A percentile compares a stretch with the other conserved stretches of the same genome.
Conservation (phyloP, 1,284 basidiomycete genomes). For the Apiotrichum veenhuisii region DNA sequence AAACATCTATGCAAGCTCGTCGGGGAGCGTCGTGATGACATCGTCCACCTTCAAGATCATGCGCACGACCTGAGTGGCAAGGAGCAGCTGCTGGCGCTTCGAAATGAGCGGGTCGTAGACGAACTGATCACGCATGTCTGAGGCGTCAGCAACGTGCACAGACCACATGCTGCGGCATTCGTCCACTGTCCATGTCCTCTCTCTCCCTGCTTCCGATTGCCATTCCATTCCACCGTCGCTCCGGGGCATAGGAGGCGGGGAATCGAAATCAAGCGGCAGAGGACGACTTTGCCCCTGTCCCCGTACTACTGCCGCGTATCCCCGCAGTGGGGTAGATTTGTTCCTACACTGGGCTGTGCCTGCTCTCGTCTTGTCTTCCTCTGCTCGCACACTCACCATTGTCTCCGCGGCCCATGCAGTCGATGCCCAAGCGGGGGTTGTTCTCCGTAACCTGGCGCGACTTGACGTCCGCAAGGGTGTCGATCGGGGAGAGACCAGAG, state of each 20-base stretch:
- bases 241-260: background rate
- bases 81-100: conserved; percentile 92
- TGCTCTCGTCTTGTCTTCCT: background rate
- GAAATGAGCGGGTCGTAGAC: conserved; percentile 97
- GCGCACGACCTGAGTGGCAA: conserved; percentile 83
- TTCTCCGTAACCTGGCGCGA: conserved; percentile 85
- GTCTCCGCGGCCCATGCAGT: conserved; percentile 80
- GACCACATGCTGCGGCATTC: too few species aligned
- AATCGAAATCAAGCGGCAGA: background rate
- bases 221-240: background rate
- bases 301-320: conserved; percentile 2
- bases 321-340: background rate
- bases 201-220: background rate
- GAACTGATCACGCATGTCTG: conserved; percentile 96
- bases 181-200: conserved; percentile 1
- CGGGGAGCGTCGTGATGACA: conserved; percentile 29
- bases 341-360: background rate
- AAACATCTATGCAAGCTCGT: conserved; percentile 8
- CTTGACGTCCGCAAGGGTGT: conserved; percentile 92
- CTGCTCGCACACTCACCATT: conserved; percentile 68
- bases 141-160: background rate
- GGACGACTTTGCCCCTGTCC: background rate
- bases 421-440: conserved; percentile 83
- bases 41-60: conserved; percentile 50
- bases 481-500: conserved; percentile 92